A percentile compares a stretch with the other conserved stretches of the same genome.
Evolutionary conservation across 1,139 yeast species (phyloP).

Genomic region (Suhomyces taliae): DNA sequence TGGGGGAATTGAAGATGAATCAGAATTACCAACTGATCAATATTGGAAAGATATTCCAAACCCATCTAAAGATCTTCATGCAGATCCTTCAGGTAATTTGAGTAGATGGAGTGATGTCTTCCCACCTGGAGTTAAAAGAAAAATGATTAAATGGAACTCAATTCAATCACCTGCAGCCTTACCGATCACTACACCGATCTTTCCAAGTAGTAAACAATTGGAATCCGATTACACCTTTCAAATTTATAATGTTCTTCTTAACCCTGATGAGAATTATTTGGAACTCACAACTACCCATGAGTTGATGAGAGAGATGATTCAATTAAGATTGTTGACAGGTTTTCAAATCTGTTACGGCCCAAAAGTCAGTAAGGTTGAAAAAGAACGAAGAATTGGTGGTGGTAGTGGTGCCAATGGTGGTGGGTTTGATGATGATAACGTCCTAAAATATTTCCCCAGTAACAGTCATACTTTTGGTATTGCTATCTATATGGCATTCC

Average conservation of each 20-base stretch:
- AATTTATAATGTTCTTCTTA: slow-evolving; percentile 62
- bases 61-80: slow-evolving; percentile 61
- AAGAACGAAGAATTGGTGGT: slow-evolving; percentile 52
- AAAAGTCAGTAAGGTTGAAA: slow-evolving; percentile 63
- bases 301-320: slow-evolving; percentile 83
- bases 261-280: slow-evolving; percentile 47
- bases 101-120: slow-evolving; percentile 87
- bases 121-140: slow-evolving; percentile 65
- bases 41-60: slow-evolving; percentile 70
- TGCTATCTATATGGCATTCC: slow-evolving; percentile 70
- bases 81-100: slow-evolving; percentile 48
- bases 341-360: slow-evolving; percentile 85
- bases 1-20: slow-evolving; percentile 5
- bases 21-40: slow-evolving; percentile 20
- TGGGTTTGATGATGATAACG: slow-evolving; percentile 43
- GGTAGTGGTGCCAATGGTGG: not conserved
- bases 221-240: slow-evolving; percentile 61
- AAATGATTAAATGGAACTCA: slow-evolving; percentile 86
- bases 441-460: slow-evolving; percentile 44
- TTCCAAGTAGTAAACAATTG: slow-evolving; percentile 71
- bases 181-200: slow-evolving; percentile 75
- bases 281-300: slow-evolving; percentile 58
- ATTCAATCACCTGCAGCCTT: slow-evolving; percentile 90
- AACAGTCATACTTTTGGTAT: slow-evolving; percentile 45
- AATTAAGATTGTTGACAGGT: slow-evolving; percentile 77